phyloP scores from a whole-genome alignment of 164 flowering plant species.

The Amborella trichopoda region DNA sequence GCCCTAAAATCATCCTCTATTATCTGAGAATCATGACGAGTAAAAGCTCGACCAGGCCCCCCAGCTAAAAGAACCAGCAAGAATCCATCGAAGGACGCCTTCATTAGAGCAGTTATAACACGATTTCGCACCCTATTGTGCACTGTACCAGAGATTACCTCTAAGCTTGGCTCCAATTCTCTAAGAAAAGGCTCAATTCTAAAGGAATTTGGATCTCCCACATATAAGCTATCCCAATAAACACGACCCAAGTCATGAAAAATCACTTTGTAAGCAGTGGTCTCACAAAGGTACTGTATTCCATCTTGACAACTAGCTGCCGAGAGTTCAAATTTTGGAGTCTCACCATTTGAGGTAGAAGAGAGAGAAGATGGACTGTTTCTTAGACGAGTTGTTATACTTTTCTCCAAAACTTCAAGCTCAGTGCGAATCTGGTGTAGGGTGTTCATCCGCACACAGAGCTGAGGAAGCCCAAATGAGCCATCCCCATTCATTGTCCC shows the following conservation, averaged over 20 bases:
- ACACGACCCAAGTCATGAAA: conserved; percentile 62
- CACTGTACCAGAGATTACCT: conserved; percentile 40
- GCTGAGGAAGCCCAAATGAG: conserved; percentile 40
- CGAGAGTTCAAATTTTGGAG: conserved; percentile 50
- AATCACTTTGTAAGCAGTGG: conserved; percentile 59
- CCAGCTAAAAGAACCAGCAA: conserved; percentile 78
- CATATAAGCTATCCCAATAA: conserved; percentile 66
- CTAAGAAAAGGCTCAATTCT: conserved; percentile 65
- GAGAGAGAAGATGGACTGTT: conserved; percentile 29
- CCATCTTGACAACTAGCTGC: conserved; percentile 59
- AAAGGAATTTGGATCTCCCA: conserved; percentile 45
- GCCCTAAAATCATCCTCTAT: conserved; percentile 70
- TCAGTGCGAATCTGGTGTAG: conserved; percentile 53
- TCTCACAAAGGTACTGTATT: conserved; percentile 59
- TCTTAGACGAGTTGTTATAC: conserved; percentile 25
- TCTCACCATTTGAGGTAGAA: conserved; percentile 24
- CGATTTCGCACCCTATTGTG: conserved; percentile 58
- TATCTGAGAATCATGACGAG: conserved; percentile 36
- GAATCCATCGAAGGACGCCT: conserved; percentile 83
- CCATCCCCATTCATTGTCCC: conserved; percentile 33
- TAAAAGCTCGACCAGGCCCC: conserved; percentile 64
- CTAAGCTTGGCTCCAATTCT: conserved; percentile 58
- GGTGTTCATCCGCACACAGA: conserved; percentile 80
- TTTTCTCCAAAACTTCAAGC: conserved; percentile 45
- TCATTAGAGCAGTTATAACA: conserved; percentile 65